phyloP scores from a whole-genome alignment of 1,284 basidiomycete species.

The Fomitopsis schrenkii region DNA sequence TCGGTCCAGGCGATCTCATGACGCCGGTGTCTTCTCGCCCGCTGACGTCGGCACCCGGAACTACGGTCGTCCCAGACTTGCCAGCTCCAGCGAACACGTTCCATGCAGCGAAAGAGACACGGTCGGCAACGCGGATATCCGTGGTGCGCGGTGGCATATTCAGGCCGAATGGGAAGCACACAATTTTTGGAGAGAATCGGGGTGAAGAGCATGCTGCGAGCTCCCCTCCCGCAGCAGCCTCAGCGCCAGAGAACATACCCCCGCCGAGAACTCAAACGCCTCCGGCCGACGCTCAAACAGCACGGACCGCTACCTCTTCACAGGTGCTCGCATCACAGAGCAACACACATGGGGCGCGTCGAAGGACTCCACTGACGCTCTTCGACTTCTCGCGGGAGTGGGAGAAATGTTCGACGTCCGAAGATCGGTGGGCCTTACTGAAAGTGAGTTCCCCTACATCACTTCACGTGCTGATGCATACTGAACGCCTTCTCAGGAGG shows the following conservation, averaged over 20 bases:
- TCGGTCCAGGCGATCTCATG: slow-evolving; percentile 23
- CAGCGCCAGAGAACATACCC: background rate
- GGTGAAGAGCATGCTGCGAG: background rate
- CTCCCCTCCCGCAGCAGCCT: background rate
- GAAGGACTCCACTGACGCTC: slow-evolving; percentile 40
- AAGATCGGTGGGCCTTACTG: slow-evolving; percentile 49
- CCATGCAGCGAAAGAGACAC: slow-evolving; percentile 49
- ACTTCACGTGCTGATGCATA: background rate
- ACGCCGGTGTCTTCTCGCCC: slow-evolving; percentile 32
- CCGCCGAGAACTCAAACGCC: background rate
- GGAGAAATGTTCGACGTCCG: slow-evolving; percentile 34
- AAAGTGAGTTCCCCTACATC: slow-evolving; percentile 34
- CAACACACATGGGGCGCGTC: background rate
- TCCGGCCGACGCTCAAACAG: background rate
- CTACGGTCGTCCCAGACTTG: slow-evolving; percentile 8
- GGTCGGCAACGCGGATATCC: slow-evolving; percentile 32
- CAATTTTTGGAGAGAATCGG: slow-evolving; percentile 13
- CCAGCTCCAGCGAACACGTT: slow-evolving; percentile 34
- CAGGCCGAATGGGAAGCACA: slow-evolving; percentile 21
- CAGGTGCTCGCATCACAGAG: background rate
- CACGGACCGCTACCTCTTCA: background rate
- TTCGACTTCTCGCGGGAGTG: slow-evolving; percentile 56
- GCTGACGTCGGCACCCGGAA: slow-evolving; percentile 8
- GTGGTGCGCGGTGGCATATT: slow-evolving; percentile 26
- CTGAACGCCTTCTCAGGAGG: slow-evolving; percentile 33